Conservation (phyloP, 345 rosid species). For the Salix arbutifolia region DNA sequence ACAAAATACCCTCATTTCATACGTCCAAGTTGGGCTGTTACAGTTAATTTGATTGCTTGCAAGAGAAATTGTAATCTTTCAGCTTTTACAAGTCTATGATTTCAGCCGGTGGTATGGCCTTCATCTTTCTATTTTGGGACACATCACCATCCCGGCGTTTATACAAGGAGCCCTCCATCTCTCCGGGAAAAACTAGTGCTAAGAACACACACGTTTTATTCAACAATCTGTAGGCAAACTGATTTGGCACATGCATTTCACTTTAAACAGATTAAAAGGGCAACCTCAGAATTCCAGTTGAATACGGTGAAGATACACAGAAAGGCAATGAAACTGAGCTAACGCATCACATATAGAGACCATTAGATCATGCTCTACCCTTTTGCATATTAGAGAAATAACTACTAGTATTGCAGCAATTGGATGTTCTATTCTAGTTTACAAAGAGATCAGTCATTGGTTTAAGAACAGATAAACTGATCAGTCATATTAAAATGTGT, state of each 20-base stretch:
- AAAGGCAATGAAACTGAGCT: neutral
- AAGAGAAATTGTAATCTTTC: too few relatives aligned
- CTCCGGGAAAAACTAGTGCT: neutral
- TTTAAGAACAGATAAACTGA: neutral
- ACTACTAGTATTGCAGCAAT: neutral
- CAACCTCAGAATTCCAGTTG: neutral
- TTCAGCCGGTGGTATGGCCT: too few relatives aligned
- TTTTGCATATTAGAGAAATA: neutral
- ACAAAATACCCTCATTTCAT: too few relatives aligned
- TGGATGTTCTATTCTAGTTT: neutral
- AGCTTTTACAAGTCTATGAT: too few relatives aligned
- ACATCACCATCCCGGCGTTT: too few relatives aligned
- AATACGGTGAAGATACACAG: neutral
- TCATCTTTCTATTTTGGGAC: too few relatives aligned
- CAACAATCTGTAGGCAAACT: neutral
- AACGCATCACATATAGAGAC: too few relatives aligned
- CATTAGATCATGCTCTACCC: neutral
- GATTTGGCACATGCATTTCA: neutral
- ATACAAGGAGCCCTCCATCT: neutral
- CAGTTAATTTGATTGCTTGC: too few relatives aligned
- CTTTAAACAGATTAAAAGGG: neutral
- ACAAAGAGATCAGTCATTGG: neutral
- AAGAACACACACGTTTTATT: neutral
- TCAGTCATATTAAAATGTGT: neutral
- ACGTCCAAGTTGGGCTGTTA: too few relatives aligned